A percentile compares a stretch with the other conserved stretches of the same genome.
Conservation (phyloP, 306 rosid genomes). For the Inga leiocalycina region DNA sequence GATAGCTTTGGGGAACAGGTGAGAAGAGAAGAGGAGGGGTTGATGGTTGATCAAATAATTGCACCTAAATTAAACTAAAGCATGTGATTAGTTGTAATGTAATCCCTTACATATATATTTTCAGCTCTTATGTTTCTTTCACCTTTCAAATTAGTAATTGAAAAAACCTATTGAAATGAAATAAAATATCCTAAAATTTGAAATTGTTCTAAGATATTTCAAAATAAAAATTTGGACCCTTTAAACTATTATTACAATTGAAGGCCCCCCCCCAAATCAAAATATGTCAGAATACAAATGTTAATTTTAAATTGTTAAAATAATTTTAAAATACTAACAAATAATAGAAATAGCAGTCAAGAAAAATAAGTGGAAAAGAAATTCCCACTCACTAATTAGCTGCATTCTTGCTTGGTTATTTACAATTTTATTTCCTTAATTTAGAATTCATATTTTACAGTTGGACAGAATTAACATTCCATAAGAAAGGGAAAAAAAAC, state of each 20-base stretch:
- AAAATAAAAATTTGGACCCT: background rate
- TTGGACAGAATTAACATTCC: background rate
- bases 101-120: background rate
- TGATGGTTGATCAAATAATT: background rate
- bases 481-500: too few species aligned
- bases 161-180: background rate
- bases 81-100: background rate
- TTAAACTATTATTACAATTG: background rate
- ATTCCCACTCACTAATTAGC: too few species aligned
- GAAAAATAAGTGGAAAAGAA: too few species aligned
- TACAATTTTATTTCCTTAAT: background rate
- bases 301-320: background rate
- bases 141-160: background rate
- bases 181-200: background rate
- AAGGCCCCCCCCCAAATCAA: too few species aligned
- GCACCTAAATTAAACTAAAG: background rate
- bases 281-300: background rate
- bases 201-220: background rate
- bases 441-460: too few species aligned
- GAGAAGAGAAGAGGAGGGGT: too few species aligned
- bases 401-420: background rate
- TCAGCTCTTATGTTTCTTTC: background rate
- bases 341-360: background rate
- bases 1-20: background rate
- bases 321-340: background rate